A percentile compares a stretch with the other conserved stretches of the same genome.
Conservation (phyloP, 2,329 filamentous ascomycete genomes). For the Arthrobotrys sinensis region DNA sequence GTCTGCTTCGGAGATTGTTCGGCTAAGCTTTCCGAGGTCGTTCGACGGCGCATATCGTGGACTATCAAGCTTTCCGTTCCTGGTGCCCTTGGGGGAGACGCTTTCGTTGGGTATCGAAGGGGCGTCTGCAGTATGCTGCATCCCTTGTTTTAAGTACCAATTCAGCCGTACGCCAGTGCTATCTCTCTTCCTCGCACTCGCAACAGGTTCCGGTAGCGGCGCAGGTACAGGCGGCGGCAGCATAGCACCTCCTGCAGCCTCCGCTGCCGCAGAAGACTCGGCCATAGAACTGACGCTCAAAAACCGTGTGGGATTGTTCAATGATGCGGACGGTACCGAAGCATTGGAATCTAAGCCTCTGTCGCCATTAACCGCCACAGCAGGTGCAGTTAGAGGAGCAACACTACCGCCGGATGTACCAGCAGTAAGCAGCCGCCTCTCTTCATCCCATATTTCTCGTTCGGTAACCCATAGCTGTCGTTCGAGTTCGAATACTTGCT, state of each 20-base stretch:
- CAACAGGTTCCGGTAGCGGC: slow-evolving; percentile 27
- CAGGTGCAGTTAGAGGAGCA: background rate
- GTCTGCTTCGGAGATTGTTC: slow-evolving; percentile 40
- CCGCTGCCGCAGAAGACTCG: slow-evolving; percentile 30
- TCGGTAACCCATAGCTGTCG: slow-evolving; percentile 59
- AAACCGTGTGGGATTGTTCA: slow-evolving; percentile 54
- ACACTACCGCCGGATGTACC: slow-evolving; percentile 10
- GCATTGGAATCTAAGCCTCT: slow-evolving; percentile 17
- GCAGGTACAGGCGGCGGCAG: slow-evolving; percentile 20
- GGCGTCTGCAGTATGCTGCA: slow-evolving; percentile 9
- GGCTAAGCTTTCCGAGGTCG: slow-evolving; percentile 13
- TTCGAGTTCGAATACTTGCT: slow-evolving; percentile 59
- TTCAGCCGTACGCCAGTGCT: slow-evolving; percentile 43
- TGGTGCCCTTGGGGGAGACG: slow-evolving; percentile 53
- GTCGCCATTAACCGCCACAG: slow-evolving; percentile 6
- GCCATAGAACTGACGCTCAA: slow-evolving; percentile 59
- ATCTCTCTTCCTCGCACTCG: slow-evolving; percentile 17
- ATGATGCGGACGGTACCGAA: slow-evolving; percentile 12
- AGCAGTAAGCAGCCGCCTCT: slow-evolving; percentile 47
- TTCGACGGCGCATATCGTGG: slow-evolving; percentile 44
- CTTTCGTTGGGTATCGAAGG: slow-evolving; percentile 42
- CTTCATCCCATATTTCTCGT: slow-evolving; percentile 58
- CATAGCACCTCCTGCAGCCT: slow-evolving; percentile 4
- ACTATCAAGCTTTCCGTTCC: slow-evolving; percentile 43
- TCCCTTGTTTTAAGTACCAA: slow-evolving; percentile 54